Conservation (phyloP, 169 alveolate species). For the Plasmodium coatneyi region DNA sequence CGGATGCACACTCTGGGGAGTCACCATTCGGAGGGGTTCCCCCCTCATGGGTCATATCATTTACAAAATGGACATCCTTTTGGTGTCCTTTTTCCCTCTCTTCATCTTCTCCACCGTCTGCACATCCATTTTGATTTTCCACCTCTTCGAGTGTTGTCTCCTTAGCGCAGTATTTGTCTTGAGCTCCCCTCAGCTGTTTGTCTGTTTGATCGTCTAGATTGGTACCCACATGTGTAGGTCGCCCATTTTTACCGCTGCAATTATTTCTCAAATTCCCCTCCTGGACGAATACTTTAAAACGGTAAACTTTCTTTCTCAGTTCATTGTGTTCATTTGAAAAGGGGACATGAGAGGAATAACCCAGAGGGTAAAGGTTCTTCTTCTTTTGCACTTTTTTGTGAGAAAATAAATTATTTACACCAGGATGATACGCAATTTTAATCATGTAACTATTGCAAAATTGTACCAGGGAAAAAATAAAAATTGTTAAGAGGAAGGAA, state of each 20-base stretch:
- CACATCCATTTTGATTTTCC: background rate
- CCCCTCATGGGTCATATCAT: background rate
- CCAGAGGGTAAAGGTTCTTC: background rate
- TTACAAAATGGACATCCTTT: background rate
- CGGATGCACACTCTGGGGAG: background rate
- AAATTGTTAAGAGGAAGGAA: background rate
- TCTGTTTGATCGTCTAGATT: background rate
- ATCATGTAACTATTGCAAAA: constrained; percentile 19
- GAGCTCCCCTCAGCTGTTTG: background rate
- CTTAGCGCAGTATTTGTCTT: background rate
- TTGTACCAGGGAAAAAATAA: background rate
- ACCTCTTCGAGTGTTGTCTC: background rate
- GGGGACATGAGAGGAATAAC: constrained; percentile 10
- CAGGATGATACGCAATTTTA: background rate
- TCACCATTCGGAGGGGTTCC: background rate
- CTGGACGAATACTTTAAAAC: background rate
- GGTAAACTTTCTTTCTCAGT: background rate
- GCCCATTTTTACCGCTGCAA: background rate
- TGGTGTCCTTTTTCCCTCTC: background rate
- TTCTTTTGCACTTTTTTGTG: background rate
- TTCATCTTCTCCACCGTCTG: background rate
- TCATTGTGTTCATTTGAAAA: background rate
- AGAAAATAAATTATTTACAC: background rate
- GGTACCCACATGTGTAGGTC: background rate
- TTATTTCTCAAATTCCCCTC: background rate